Conservation (phyloP, 805 yeast genomes). For the Candida schatavii region DNA sequence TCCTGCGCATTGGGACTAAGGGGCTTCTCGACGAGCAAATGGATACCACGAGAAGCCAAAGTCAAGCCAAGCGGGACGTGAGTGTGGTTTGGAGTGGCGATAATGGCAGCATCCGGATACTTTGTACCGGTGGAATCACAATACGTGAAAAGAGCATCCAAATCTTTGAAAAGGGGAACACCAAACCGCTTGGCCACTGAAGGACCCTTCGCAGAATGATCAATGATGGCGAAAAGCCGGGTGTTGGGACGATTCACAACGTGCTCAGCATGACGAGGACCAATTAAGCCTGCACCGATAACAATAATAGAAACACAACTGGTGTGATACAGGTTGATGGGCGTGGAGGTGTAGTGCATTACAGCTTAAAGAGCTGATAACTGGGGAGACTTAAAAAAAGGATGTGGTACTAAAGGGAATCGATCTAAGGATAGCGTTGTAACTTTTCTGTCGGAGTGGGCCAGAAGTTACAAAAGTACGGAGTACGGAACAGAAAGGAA, state of each 20-base stretch:
- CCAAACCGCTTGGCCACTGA: slow-evolving; percentile 21
- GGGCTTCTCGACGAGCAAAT: slow-evolving; percentile 38
- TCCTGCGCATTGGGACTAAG: slow-evolving; percentile 29
- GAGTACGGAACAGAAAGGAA: no score
- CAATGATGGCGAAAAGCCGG: slow-evolving; percentile 30
- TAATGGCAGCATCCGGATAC: slow-evolving; percentile 37
- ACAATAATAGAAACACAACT: slow-evolving; percentile 21
- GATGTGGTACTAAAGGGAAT: not conserved
- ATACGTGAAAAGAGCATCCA: slow-evolving; percentile 23
- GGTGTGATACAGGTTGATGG: not conserved
- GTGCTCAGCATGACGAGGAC: slow-evolving; percentile 41
- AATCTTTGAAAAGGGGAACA: slow-evolving; percentile 20
- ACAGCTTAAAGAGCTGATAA: no score
- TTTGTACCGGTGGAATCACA: slow-evolving; percentile 13
- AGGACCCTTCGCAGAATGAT: slow-evolving; percentile 29
- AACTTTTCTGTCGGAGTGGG: no score
- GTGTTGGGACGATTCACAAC: slow-evolving; percentile 21
- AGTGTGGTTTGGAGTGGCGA: slow-evolving; percentile 41
- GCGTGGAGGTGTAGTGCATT: not conserved
- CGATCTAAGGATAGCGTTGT: not conserved
- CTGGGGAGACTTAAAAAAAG: not conserved
- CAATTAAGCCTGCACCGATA: slow-evolving; percentile 41
- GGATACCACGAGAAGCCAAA: slow-evolving; percentile 31
- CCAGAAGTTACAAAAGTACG: no score
- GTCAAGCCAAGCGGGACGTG: slow-evolving; percentile 29